Percentiles rank a stretch among this genome's conserved stretches.
Conservation (phyloP, 176 grass and related monocot genomes). For the Cenchrus purpureus region DNA sequence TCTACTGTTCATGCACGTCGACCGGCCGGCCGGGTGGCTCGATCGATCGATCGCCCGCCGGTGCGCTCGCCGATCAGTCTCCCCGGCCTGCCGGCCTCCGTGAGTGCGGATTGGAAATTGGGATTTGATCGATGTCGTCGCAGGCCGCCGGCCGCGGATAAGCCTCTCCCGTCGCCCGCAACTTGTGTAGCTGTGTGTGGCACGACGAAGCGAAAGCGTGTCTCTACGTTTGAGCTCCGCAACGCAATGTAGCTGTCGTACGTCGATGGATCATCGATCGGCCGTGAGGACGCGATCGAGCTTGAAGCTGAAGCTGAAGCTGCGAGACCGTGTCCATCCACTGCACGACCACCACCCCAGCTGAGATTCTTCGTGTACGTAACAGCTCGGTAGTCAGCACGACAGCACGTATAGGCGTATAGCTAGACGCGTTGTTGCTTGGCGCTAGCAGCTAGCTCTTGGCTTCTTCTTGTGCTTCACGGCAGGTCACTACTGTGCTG, state of each 20-base stretch:
- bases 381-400: slow-evolving; percentile 17
- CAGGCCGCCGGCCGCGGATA: slow-evolving; percentile 23
- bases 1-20: slow-evolving; percentile 55
- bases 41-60: slow-evolving; percentile 22
- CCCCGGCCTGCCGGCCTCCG: slow-evolving; percentile 14
- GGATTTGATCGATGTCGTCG: background rate
- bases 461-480: slow-evolving; percentile 9
- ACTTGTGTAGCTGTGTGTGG: slow-evolving; percentile 28
- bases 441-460: background rate
- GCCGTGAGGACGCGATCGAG: too few species aligned
- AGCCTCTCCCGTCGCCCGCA: slow-evolving; percentile 17
- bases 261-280: background rate
- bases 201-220: background rate
- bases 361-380: background rate
- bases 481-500: slow-evolving; percentile 35
- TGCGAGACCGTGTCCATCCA: background rate
- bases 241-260: slow-evolving; percentile 36
- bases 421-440: slow-evolving; percentile 3
- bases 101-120: slow-evolving; percentile 55
- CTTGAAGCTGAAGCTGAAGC: slow-evolving; percentile 3
- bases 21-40: slow-evolving; percentile 9
- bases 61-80: slow-evolving; percentile 47
- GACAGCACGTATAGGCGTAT: background rate
- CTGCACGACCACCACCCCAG: background rate
- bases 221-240: background rate